Evolutionary conservation across 2,329 filamentous ascomycete genomes (phyloP).

Genomic region (Stachybotrys echinatus): DNA sequence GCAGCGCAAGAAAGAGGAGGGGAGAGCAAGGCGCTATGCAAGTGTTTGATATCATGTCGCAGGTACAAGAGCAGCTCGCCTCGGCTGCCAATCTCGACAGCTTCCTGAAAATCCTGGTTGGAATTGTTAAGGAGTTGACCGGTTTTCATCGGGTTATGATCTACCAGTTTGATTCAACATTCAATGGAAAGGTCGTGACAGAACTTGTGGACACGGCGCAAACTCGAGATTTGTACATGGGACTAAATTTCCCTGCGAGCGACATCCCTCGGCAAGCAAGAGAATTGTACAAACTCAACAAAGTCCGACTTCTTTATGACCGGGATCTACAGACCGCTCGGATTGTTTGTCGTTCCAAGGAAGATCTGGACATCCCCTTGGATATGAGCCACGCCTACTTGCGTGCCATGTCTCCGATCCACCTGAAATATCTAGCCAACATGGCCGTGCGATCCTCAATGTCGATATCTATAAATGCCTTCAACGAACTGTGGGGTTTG

Average conservation of each 20-base stretch:
- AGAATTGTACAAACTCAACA: conserved; percentile 87
- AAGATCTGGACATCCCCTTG: conserved; percentile 69
- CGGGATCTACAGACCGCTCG: conserved; percentile 74
- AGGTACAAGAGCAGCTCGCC: conserved; percentile 82
- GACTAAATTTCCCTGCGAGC: conserved; percentile 81
- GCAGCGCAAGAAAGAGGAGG: conserved; percentile 68
- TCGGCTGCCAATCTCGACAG: conserved; percentile 63
- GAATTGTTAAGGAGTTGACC: conserved; percentile 82
- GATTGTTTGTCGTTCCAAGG: conserved; percentile 70
- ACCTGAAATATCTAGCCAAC: conserved; percentile 79
- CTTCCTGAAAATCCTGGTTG: conserved; percentile 77
- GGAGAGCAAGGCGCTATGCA: conserved; percentile 83
- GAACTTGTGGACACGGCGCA: conserved; percentile 77
- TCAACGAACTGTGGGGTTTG: conserved; percentile 80
- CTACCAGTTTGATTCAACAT: conserved; percentile 79
- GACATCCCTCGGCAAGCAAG: conserved; percentile 82
- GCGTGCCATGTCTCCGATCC: conserved; percentile 85
- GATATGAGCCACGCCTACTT: conserved; percentile 83
- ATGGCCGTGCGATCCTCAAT: conserved; percentile 93
- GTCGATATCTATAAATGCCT: conserved; percentile 89
- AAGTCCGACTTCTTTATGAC: conserved; percentile 82
- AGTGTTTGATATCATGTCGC: conserved; percentile 86
- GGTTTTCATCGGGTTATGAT: conserved; percentile 92
- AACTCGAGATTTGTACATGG: conserved; percentile 80
- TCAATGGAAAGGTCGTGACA: conserved; percentile 83